Percentiles rank a stretch among this genome's conserved stretches.
These are phyloP conservation scores for Penicillium odoratum DNA, from an alignment of 495 filamentous ascomycete genomes.

Conservation along the genomic window DNA sequence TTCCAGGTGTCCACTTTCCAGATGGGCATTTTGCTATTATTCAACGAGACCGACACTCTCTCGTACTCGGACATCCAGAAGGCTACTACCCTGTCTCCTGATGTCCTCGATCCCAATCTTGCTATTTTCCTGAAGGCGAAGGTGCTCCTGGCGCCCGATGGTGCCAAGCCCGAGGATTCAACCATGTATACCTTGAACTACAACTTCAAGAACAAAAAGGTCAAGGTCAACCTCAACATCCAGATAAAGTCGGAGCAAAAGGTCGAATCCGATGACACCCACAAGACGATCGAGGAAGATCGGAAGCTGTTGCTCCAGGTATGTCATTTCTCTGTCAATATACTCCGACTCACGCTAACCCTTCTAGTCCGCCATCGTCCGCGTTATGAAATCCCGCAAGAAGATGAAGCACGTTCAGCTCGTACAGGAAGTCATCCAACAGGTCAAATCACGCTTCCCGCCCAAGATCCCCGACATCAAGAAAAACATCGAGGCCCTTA, in stretches of 20 bases:
- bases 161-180: constrained; percentile 71
- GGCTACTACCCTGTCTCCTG: constrained; percentile 72
- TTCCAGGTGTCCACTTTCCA: constrained; percentile 97
- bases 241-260: constrained; percentile 92
- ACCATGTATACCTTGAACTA: constrained; percentile 81
- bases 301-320: constrained; percentile 96
- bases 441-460: constrained; percentile 91
- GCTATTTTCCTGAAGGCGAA: constrained; percentile 87
- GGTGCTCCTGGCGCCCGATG: constrained; percentile 72
- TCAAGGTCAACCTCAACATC: constrained; percentile 94
- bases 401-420: constrained; percentile 95
- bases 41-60: constrained; percentile 87
- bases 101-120: constrained; percentile 82
- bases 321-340: constrained; percentile 37
- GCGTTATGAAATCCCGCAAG: constrained; percentile 99
- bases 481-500: constrained; percentile 97
- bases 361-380: constrained; percentile 87
- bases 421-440: constrained; percentile 89
- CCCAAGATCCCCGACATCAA: constrained; percentile 96
- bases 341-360: constrained; percentile 19
- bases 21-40: constrained; percentile 94
- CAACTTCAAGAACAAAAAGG: constrained; percentile 96
- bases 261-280: constrained; percentile 92
- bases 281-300: constrained; percentile 99
- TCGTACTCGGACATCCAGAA: constrained; percentile 83